Conservation (phyloP, 1,139 yeast species). For the Yamadazyma triangularis region DNA sequence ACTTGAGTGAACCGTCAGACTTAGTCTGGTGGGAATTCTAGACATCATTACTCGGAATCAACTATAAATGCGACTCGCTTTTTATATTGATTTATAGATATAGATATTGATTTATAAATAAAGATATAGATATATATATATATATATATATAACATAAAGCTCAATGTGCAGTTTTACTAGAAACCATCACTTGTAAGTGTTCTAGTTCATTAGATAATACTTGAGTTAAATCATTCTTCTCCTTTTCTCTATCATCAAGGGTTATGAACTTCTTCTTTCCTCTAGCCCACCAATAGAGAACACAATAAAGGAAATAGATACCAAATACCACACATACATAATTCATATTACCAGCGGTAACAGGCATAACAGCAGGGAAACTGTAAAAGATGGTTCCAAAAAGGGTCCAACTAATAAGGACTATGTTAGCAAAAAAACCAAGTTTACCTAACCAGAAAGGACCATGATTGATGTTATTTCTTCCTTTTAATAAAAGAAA, state of each 20-base stretch:
- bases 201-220: slow-evolving; percentile 23
- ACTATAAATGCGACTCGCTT: too few relatives aligned
- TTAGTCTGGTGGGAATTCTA: too few relatives aligned
- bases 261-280: slow-evolving; percentile 26
- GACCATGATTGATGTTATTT: slow-evolving; percentile 32
- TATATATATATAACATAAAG: too few relatives aligned
- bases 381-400: slow-evolving; percentile 38
- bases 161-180: too few relatives aligned
- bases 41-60: too few relatives aligned
- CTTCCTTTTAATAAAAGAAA: slow-evolving; percentile 32
- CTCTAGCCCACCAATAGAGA: slow-evolving; percentile 37
- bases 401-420: slow-evolving; percentile 31
- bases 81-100: too few relatives aligned
- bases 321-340: slow-evolving; percentile 38
- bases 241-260: slow-evolving; percentile 20
- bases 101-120: too few relatives aligned
- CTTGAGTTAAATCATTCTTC: slow-evolving; percentile 22
- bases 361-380: slow-evolving; percentile 46
- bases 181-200: slow-evolving; percentile 22
- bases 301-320: slow-evolving; percentile 28
- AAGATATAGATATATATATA: too few relatives aligned
- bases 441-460: slow-evolving; percentile 46
- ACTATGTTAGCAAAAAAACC: slow-evolving; percentile 16
- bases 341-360: slow-evolving; percentile 39
- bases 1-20: too few relatives aligned